A percentile compares a stretch with the other conserved stretches of the same genome.
phyloP scores from a whole-genome alignment of 2,329 filamentous ascomycete genomes.

The Orbilia oligospora region DNA sequence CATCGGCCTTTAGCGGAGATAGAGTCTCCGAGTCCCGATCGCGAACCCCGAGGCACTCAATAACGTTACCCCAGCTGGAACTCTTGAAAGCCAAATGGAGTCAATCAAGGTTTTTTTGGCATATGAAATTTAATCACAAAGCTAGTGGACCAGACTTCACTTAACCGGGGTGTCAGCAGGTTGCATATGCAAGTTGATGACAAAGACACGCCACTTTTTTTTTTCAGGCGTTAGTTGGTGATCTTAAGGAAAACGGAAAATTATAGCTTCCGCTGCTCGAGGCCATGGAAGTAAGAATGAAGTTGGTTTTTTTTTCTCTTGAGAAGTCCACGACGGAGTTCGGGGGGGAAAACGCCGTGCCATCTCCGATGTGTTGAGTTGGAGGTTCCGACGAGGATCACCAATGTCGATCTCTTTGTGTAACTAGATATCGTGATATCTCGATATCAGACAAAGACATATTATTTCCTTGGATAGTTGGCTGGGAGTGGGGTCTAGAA shows the following conservation, averaged over 20 bases:
- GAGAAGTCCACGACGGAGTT: not conserved
- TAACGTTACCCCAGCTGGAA: not conserved
- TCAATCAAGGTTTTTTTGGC: too few species aligned
- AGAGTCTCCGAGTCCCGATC: not conserved
- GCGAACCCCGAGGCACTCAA: not conserved
- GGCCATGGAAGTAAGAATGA: not conserved
- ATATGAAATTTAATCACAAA: too few species aligned
- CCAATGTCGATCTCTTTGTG: not conserved
- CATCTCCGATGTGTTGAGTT: slow-evolving; percentile 10
- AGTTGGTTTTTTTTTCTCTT: too few species aligned
- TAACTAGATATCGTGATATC: not conserved
- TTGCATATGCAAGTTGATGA: slow-evolving; percentile 25
- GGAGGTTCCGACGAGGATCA: not conserved
- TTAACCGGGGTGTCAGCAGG: not conserved
- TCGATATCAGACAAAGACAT: too few species aligned
- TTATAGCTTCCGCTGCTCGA: slow-evolving; percentile 1
- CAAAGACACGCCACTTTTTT: slow-evolving; percentile 13
- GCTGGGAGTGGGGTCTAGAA: not conserved
- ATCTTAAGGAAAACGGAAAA: not conserved
- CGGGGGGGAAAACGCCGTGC: not conserved
- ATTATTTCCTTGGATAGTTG: too few species aligned
- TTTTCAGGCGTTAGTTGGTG: not conserved
- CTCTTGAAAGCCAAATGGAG: too few species aligned
- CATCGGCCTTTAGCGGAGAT: not conserved
- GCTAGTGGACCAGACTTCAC: too few species aligned